Evolutionary conservation across 2,329 filamentous ascomycete species (phyloP), one percentile per base, ranked within the genome.

Genomic region (Phymatotrichopsis omnivora): DNA sequence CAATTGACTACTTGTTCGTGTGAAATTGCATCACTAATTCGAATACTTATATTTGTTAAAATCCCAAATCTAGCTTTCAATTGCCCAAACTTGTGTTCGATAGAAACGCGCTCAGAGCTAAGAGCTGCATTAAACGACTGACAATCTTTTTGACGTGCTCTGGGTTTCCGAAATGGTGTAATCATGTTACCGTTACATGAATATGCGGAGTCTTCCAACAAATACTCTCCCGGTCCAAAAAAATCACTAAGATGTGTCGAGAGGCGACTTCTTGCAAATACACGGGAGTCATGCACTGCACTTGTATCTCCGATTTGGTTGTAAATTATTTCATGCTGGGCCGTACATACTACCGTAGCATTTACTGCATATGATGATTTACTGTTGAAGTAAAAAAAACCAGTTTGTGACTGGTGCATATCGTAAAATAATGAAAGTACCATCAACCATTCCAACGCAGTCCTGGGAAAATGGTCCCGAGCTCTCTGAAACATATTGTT

Each of bases 1-100:
- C 29, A 43, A 14, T 22, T 3, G n/a, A 36, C 41, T 2, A 37
- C 30, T 5, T 11, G 5, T 20, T 24, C 28, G 22, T 43, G 16
- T 22, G 30, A 24, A 14, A 36, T 17, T 12, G 12, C 11, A 25
- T 36, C 41, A 24, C 25, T 4, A 17, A 43, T 36, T 7, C 41
- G 22, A 3, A 37, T 19, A 24, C 6, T 16, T 14, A 43, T 16
- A 17, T 16, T 8, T 8, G 29, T 43, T n/a, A 43, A 5, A 36
- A 23, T 12, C 12, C 30, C 17, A 28, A 43, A 43, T 4, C 31
- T 22, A 12, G 41, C 17, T 27, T 43, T 43, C 12, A 43, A n/a
- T 12, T 14, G n/a, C n/a, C 30, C 31, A 36, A 43, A 43, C 4
- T 20, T 37, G 22, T 43, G 31, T 27, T 43, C 20, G 7, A 33